These are phyloP conservation scores for Cladosporium sp. DNA, from an alignment of 2,329 filamentous ascomycete species.

Conservation along the genomic window DNA sequence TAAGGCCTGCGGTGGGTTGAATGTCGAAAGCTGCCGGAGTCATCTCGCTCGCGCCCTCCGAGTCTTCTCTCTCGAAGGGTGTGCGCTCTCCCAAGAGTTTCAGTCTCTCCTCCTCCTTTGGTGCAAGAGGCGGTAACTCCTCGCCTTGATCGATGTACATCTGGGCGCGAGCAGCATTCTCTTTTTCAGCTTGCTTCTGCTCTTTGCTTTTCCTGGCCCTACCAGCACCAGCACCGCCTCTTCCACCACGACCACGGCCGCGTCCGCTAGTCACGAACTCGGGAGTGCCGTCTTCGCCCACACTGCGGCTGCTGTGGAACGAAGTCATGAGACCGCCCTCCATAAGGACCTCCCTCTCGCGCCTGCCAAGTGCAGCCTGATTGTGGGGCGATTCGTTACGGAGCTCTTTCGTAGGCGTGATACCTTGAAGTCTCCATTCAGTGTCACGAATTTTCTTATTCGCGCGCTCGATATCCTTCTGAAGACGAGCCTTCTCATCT, in stretches of 20 bases:
- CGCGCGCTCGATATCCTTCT: constrained; percentile 83
- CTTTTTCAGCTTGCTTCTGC: constrained; percentile 69
- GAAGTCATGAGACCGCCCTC: constrained; percentile 84
- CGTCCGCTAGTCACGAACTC: constrained; percentile 39
- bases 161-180: constrained; percentile 83
- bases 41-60: constrained; percentile 61
- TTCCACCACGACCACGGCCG: constrained; percentile 49
- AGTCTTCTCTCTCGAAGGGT: constrained; percentile 44
- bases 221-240: constrained; percentile 40
- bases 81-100: constrained; percentile 25
- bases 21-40: constrained; percentile 33
- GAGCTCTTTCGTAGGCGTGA: constrained; percentile 72
- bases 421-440: constrained; percentile 81
- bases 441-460: constrained; percentile 93
- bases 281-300: constrained; percentile 35
- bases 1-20: constrained; percentile 36
- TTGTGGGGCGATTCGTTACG: constrained; percentile 63
- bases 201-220: constrained; percentile 86
- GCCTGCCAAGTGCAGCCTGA: constrained; percentile 31
- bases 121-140: constrained; percentile 64
- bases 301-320: constrained; percentile 59
- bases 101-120: constrained; percentile 57
- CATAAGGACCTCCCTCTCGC: constrained; percentile 65
- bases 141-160: constrained; percentile 78
- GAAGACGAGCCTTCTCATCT: constrained; percentile 74